Percentiles rank a stretch among this genome's conserved stretches.
phyloP scores from a whole-genome alignment of 2,329 filamentous ascomycete species.

The Mariannaea sp. region DNA sequence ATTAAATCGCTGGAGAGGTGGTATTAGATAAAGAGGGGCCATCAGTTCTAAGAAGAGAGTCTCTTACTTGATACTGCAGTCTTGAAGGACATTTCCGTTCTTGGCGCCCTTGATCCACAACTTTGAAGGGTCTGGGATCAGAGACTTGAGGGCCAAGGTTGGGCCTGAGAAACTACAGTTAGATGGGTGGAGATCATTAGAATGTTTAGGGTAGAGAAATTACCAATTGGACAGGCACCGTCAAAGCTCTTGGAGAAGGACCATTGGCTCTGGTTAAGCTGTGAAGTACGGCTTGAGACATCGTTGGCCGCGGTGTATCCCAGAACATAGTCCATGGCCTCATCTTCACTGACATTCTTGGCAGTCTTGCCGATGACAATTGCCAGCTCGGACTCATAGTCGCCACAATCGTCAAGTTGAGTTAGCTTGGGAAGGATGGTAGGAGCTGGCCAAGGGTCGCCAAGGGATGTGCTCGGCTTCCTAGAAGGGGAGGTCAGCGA shows the following conservation, averaged over 20 bases:
- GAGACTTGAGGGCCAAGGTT: constrained; percentile 62
- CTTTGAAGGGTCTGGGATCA: constrained; percentile 62
- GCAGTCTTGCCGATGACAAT: constrained; percentile 57
- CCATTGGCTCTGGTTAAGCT: constrained; percentile 38
- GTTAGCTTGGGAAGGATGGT: constrained; percentile 56
- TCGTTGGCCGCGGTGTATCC: constrained; percentile 69
- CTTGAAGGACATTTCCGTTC: constrained; percentile 51
- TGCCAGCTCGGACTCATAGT: constrained; percentile 64
- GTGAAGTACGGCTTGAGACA: constrained; percentile 51
- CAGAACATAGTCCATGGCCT: constrained; percentile 64
- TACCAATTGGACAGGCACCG: constrained; percentile 55
- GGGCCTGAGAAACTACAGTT: constrained; percentile 54
- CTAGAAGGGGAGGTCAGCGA: constrained; percentile 16
- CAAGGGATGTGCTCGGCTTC: constrained; percentile 59
- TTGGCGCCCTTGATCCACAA: constrained; percentile 60
- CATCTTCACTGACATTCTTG: constrained; percentile 59
- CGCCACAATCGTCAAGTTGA: constrained; percentile 57
- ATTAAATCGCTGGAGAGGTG: constrained; percentile 59
- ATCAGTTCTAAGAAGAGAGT: background rate
- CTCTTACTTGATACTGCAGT: constrained; percentile 32
- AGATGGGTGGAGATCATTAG: background rate
- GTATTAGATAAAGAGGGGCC: background rate
- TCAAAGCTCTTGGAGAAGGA: constrained; percentile 64
- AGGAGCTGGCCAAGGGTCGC: constrained; percentile 58
- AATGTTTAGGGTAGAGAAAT: background rate